Evolutionary conservation across 1,284 basidiomycete genomes (phyloP).

Genomic region (Microbotryum intermedium): DNA sequence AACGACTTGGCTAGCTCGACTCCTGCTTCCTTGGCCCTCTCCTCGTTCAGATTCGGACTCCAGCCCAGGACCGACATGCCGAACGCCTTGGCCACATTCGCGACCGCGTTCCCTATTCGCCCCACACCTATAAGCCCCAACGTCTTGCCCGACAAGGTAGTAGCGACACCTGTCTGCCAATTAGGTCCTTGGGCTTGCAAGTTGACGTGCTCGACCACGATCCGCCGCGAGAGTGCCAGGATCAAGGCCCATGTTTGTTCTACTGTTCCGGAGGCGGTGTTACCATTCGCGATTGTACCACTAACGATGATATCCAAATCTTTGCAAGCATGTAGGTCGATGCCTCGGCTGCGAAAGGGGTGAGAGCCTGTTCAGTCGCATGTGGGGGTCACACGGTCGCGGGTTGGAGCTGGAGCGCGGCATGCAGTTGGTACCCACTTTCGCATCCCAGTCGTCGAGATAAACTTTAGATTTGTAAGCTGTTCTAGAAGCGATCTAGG

Average conservation of each 20-base stretch:
- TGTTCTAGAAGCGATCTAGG: constrained; percentile 46
- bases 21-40: constrained; percentile 48
- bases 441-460: constrained; percentile 51
- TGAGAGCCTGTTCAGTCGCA: constrained; percentile 32
- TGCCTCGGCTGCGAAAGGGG: constrained; percentile 7
- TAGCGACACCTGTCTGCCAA: constrained; percentile 53
- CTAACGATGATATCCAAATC: constrained; percentile 51
- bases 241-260: constrained; percentile 62
- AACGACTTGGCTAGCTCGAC: constrained; percentile 48
- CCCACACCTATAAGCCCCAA: constrained; percentile 55
- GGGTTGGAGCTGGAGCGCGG: too few species aligned
- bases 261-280: constrained; percentile 42
- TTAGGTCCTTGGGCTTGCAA: constrained; percentile 45
- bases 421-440: constrained; percentile 41
- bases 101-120: constrained; percentile 45
- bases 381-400: constrained; percentile 29
- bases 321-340: constrained; percentile 42
- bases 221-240: constrained; percentile 49
- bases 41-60: constrained; percentile 56
- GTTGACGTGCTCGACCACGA: constrained; percentile 47
- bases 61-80: constrained; percentile 54
- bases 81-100: constrained; percentile 53
- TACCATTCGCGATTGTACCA: constrained; percentile 46
- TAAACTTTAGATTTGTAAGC: constrained; percentile 52
- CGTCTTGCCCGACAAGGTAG: constrained; percentile 50